Base-by-base conservation (phyloP, 345 rosid genomes). In the Ceriops decandra region DNA sequence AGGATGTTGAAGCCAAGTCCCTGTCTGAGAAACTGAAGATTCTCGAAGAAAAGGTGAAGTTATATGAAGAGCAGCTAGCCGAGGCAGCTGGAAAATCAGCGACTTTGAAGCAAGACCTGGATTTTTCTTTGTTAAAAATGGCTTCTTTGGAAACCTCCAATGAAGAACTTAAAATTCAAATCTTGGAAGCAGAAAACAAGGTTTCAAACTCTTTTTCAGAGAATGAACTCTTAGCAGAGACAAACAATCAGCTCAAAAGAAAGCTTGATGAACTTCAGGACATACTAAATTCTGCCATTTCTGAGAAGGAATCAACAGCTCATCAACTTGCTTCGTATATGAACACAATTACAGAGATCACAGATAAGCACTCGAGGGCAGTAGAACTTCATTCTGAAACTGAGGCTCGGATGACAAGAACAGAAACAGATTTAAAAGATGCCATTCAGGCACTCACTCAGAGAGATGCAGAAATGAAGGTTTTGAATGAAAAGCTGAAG, bases 221-320 rank as follows among this genome's bases (percentile, higher is more conserved):
- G 49, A 88, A 80, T 68, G 87, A 86, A 70, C 82, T 88, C 31
- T 76, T 92, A 60, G 86, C 80, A 26, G 91, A 83, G 84, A 85
- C 95, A 54, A 95, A 88, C 80, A 80, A 74, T 71, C 95, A 92
- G 72, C 96, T 92, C n/a, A 89, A 89, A 75, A 75, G 65, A 66
- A 86, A 82, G 81, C 78, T 90, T 27, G 86, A 85, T 58, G 98
- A 92, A 72, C 93, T 92, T 68, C 84, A 92, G 67, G 91, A 85
- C 66, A 70, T 83, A 77, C 76, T 90, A 36, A 77, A 76, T 73
- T 71, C 88, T 62, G 74, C 85, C 59, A 67, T 74, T 68, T 86
- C 82, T 28, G 96, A 95, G 77, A 92, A 85, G 83, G 99, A 95
- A 69, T 68, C 71, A 62, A 72, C 82, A 9, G 59, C 85, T 76